Evolutionary conservation across 345 rosid species (phyloP).

Genomic region (Rhodamnia argentea): DNA sequence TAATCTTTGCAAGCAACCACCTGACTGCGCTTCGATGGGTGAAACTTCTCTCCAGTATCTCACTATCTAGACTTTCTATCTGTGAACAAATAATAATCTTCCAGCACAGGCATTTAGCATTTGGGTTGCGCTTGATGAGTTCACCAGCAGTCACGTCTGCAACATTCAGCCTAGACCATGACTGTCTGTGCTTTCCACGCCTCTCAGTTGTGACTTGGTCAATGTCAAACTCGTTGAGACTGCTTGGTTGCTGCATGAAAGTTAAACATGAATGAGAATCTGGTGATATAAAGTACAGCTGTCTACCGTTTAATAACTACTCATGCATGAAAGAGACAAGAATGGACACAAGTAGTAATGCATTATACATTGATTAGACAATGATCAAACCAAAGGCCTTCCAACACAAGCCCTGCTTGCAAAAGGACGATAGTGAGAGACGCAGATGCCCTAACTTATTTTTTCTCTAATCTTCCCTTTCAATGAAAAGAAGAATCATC

Average conservation of each 20-base stretch:
- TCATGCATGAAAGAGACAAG: not conserved
- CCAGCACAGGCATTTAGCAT: slow-evolving; percentile 71
- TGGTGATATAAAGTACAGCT: not conserved
- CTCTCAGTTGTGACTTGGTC: slow-evolving; percentile 61
- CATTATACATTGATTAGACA: not conserved
- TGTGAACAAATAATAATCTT: slow-evolving; percentile 57
- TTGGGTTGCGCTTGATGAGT: slow-evolving; percentile 46
- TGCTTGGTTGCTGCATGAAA: slow-evolving; percentile 31
- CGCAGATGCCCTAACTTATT: not conserved
- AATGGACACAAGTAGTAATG: not conserved
- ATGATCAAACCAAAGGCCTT: not conserved
- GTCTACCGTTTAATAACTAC: not conserved
- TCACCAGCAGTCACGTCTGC: slow-evolving; percentile 50
- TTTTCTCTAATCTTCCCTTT: not conserved
- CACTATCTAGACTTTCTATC: slow-evolving; percentile 18
- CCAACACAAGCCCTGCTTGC: not conserved
- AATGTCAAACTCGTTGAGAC: slow-evolving; percentile 43
- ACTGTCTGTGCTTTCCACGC: slow-evolving; percentile 42
- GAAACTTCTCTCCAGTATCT: slow-evolving; percentile 10
- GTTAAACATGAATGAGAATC: slow-evolving; percentile 2
- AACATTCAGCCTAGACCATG: slow-evolving; percentile 83
- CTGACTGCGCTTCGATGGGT: slow-evolving; percentile 27
- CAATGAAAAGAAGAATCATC: not conserved
- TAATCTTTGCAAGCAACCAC: slow-evolving; percentile 76
- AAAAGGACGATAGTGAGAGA: not conserved